phyloP scores from a whole-genome alignment of 2,329 filamentous ascomycete genomes.

The Cryphonectria japonica region DNA sequence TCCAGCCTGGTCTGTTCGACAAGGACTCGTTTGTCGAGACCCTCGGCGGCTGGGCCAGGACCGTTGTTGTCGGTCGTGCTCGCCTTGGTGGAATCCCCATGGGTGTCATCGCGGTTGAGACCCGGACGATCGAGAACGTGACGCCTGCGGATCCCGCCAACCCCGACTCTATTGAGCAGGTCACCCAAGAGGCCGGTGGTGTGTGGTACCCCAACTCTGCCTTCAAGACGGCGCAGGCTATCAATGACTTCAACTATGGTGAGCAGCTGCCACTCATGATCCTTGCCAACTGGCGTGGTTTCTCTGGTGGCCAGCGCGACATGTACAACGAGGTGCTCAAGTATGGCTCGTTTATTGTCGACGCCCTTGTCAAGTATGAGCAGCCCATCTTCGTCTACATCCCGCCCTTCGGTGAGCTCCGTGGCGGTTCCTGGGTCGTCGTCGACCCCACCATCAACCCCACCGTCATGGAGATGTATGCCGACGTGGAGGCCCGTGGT shows the following conservation, averaged over 20 bases:
- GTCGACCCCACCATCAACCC: slow-evolving; percentile 98
- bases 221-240: slow-evolving; percentile 98
- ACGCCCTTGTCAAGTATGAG: slow-evolving; percentile 96
- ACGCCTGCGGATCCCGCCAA: slow-evolving; percentile 97
- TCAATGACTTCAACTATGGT: slow-evolving; percentile 98
- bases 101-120: slow-evolving; percentile 97
- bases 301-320: slow-evolving; percentile 98
- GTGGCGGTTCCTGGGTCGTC: slow-evolving; percentile 99
- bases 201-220: slow-evolving; percentile 99
- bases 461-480: slow-evolving; percentile 98
- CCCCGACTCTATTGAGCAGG: slow-evolving; percentile 96
- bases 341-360: slow-evolving; percentile 98
- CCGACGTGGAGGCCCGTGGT: slow-evolving; percentile 90
- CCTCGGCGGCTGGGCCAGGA: slow-evolving; percentile 95
- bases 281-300: slow-evolving; percentile 99
- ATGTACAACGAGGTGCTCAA: slow-evolving; percentile 99
- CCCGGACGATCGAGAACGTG: slow-evolving; percentile 93
- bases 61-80: slow-evolving; percentile 94
- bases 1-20: slow-evolving; percentile 91
- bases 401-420: slow-evolving; percentile 92
- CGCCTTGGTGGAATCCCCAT: slow-evolving; percentile 96
- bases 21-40: slow-evolving; percentile 96
- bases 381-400: slow-evolving; percentile 99
- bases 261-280: slow-evolving; percentile 99
- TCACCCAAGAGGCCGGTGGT: slow-evolving; percentile 92